Evolutionary conservation across 805 yeast species (phyloP), one percentile per base, ranked within the genome.

Genomic region (Metschnikowia cubensis): DNA sequence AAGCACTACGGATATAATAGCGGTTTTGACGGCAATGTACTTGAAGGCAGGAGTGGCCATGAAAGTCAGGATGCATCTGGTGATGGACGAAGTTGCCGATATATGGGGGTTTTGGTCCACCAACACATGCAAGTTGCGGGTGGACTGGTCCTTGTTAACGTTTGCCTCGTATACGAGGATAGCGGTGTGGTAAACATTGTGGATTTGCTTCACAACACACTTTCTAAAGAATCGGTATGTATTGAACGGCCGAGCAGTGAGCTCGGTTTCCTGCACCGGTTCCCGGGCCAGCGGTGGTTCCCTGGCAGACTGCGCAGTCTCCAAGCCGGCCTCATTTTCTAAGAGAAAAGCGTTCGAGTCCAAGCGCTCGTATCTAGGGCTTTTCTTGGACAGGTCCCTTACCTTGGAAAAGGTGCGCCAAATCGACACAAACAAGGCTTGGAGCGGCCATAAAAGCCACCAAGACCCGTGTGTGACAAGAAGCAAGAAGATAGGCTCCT

Each of bases 381-480:
- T 51, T 52, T 29, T 53, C 38, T 33, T 45, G 4, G 60, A 53
- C 15, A 33, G 22, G 22, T 22, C 46, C 18, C 53, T 53, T 32
- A 55, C 50, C 51, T 69, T 73, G 42, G 59, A 61, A 13, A 60
- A 34, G 3, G 81, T 70, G 55, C 82, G 79, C 59, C 69, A 70
- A 1, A 71, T 13, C 22, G 83, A 81, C 38, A 85, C 73, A 2
- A 65, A 50, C 0, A 75, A 8, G 8, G 83, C 76, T 62, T 89
- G 96, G 5, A 78, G 44, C 0, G 91, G 92, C 86, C 89, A 84
- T 42, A 87, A 71, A 11, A 79, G 45, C 75, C 82, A 72, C 95
- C 94, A 87, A 10, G 84, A 79, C 2, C 90, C 86, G 61, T 89
- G 96, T 0, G 96, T 89, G 15, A 87, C 66, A 48, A 75, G 65